Evolutionary conservation across 2,329 filamentous ascomycete species (phyloP).

Genomic region (Trichoderma citrinoviride): DNA sequence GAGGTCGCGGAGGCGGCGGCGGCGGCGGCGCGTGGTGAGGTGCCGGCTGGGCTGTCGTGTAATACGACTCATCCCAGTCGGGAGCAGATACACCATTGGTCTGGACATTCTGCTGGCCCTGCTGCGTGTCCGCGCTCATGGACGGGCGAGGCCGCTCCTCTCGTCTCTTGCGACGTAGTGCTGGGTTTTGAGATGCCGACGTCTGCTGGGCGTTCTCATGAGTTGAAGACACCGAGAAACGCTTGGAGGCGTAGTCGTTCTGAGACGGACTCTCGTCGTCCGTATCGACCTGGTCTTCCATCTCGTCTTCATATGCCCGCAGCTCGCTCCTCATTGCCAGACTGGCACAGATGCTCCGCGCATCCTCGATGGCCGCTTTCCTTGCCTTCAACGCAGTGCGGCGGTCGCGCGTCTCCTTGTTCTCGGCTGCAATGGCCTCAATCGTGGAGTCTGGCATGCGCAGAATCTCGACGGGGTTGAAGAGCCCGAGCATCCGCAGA

Average conservation of each 20-base stretch:
- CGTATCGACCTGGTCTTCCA: conserved; percentile 31
- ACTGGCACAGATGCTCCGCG: conserved; percentile 48
- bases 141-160: conserved; percentile 28
- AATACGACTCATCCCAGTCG: conserved; percentile 34
- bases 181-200: conserved; percentile 26
- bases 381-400: conserved; percentile 47
- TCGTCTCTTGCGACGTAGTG: conserved; percentile 25
- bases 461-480: conserved; percentile 52
- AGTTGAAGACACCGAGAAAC: conserved; percentile 22
- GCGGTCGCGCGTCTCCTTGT: conserved; percentile 52
- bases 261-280: conserved; percentile 33
- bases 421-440: conserved; percentile 52
- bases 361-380: conserved; percentile 51
- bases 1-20: conserved; percentile 39
- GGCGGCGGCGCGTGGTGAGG: conserved; percentile 34
- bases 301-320: conserved; percentile 38
- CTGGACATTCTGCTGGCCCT: conserved; percentile 24
- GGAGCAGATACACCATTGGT: conserved; percentile 24
- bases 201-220: conserved; percentile 21
- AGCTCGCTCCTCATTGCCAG: conserved; percentile 54
- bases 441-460: conserved; percentile 45
- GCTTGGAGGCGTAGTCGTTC: conserved; percentile 20
- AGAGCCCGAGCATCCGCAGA: conserved; percentile 50
- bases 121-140: conserved; percentile 23
- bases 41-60: conserved; percentile 26